Percentiles rank a stretch among this genome's conserved stretches.
phyloP scores from a whole-genome alignment of 495 filamentous ascomycete species.

The Talaromyces stipitatus region DNA sequence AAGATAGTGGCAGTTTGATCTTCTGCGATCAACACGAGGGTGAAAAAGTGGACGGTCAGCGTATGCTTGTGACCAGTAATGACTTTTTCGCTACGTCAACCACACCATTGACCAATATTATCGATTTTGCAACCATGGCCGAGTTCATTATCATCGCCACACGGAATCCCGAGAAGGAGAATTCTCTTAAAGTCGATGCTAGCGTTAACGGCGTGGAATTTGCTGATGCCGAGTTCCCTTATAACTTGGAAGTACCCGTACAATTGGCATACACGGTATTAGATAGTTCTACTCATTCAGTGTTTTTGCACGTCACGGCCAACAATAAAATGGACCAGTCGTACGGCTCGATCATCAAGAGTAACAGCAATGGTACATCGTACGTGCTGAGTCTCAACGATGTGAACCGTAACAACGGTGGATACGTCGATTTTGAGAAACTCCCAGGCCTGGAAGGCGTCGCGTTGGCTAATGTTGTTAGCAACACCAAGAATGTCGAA shows the following conservation, averaged over 20 bases:
- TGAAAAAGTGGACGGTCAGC: conserved; percentile 49
- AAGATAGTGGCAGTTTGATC: conserved; percentile 57
- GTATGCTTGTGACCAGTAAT: conserved; percentile 63
- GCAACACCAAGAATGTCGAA: conserved; percentile 55
- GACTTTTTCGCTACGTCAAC: conserved; percentile 60
- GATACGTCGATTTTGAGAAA: conserved; percentile 94
- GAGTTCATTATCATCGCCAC: conserved; percentile 91
- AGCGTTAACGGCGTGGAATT: conserved; percentile 78
- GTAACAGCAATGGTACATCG: conserved; percentile 94
- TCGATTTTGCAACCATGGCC: conserved; percentile 83
- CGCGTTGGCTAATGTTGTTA: conserved; percentile 74
- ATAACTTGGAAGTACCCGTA: conserved; percentile 66
- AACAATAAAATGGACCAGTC: conserved; percentile 49
- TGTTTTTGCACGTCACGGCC: conserved; percentile 86
- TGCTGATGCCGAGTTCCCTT: conserved; percentile 77
- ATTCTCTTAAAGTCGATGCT: conserved; percentile 66
- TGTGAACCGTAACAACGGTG: conserved; percentile 66
- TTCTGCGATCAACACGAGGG: conserved; percentile 71
- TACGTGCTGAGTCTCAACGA: conserved; percentile 73
- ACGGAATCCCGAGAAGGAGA: conserved; percentile 50
- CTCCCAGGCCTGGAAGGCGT: conserved; percentile 88
- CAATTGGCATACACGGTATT: conserved; percentile 85
- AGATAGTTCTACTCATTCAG: conserved; percentile 82
- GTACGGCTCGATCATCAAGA: conserved; percentile 89
- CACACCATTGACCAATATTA: conserved; percentile 58